Evolutionary conservation across 176 grass and related monocot species (phyloP).

Genomic region (Aegilops bicornis): DNA sequence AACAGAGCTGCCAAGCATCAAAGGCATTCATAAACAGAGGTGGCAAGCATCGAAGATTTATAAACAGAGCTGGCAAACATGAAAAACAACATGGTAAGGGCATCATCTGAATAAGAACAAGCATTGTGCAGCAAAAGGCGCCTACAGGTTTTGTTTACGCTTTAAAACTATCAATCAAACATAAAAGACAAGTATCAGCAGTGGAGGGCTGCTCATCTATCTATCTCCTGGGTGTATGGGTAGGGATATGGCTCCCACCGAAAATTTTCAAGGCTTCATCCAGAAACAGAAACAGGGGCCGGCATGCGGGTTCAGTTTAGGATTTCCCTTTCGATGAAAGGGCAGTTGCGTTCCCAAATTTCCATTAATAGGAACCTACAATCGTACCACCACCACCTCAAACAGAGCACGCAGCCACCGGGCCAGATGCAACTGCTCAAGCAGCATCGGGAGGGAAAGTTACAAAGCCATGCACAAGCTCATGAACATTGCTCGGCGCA

Average conservation of each 20-base stretch:
- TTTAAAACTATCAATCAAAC: no score
- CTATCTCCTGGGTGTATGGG: neutral
- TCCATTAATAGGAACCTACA: neutral
- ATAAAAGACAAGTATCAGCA: neutral
- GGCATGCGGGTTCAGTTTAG: neutral
- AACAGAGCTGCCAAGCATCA: neutral
- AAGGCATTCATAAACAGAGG: neutral
- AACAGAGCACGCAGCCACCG: neutral
- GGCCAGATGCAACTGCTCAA: neutral
- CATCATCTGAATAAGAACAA: no score
- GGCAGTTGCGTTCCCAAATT: neutral
- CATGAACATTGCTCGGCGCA: neutral
- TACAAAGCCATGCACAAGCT: no score
- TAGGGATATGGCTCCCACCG: neutral
- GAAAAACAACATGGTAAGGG: neutral
- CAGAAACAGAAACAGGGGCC: neutral
- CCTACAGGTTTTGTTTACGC: no score
- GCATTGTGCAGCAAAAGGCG: no score
- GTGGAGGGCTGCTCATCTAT: neutral
- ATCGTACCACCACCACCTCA: neutral
- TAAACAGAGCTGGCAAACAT: neutral
- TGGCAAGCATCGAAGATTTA: neutral
- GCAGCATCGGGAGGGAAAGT: neutral
- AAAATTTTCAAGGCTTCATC: neutral
- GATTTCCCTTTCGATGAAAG: neutral